phyloP scores from a whole-genome alignment of 139 green algal genomes.

The Pleodorina starrii region DNA sequence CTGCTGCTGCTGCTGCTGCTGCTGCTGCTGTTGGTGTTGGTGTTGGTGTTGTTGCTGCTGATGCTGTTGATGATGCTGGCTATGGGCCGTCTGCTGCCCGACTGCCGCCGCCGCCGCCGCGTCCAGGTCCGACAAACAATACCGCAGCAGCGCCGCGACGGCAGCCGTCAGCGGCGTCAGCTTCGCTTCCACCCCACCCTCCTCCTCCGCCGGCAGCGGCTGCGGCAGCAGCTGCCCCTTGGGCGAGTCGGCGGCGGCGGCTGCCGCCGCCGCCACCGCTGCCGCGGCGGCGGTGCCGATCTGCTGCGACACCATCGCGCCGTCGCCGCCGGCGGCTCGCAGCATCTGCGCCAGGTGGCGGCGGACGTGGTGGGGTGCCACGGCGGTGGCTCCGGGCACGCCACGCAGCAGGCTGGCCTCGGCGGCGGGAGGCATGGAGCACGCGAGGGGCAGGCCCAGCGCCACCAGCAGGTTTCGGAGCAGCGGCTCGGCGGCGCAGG shows the following conservation, averaged over 20 bases:
- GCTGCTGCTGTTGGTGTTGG: background rate
- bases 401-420: slow-evolving; percentile 39
- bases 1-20: background rate
- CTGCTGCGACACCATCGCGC: background rate
- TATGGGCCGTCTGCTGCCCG: too few relatives aligned
- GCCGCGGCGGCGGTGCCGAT: background rate
- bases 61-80: background rate
- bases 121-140: slow-evolving; percentile 74
- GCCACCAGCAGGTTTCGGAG: slow-evolving; percentile 48
- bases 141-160: slow-evolving; percentile 66
- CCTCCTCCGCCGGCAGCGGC: background rate
- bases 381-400: background rate
- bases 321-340: slow-evolving; percentile 28
- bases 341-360: slow-evolving; percentile 37
- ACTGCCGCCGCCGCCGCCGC: too few relatives aligned
- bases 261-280: background rate
- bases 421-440: slow-evolving; percentile 24
- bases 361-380: slow-evolving; percentile 35
- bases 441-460: slow-evolving; percentile 59
- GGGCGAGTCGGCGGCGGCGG: background rate
- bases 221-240: background rate
- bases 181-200: background rate
- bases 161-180: background rate
- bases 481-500: slow-evolving; percentile 16
- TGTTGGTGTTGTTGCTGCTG: background rate